A percentile compares a stretch with the other conserved stretches of the same genome.
phyloP scores from a whole-genome alignment of 2,329 filamentous ascomycete species.

The Coniochaeta ligniaria region DNA sequence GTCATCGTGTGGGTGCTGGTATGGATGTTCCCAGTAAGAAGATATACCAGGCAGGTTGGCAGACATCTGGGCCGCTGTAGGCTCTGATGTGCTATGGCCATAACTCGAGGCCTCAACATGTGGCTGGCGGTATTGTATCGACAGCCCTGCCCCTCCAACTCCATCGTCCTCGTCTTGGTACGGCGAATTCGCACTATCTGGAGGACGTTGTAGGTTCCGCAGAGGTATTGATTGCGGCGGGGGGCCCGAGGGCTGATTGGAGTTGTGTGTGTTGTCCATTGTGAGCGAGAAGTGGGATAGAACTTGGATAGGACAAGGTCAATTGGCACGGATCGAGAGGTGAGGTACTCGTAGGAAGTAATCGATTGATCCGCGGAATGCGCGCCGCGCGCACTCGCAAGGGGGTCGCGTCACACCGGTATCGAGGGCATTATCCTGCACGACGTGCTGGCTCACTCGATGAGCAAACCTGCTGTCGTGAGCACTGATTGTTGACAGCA shows the following conservation, averaged over 20 bases:
- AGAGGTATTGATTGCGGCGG: slow-evolving; percentile 62
- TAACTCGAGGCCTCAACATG: background rate
- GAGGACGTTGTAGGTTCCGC: slow-evolving; percentile 44
- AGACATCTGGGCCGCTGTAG: slow-evolving; percentile 20
- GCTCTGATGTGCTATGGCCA: background rate
- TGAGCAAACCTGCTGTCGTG: background rate
- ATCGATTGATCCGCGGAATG: background rate
- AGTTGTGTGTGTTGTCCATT: slow-evolving; percentile 13
- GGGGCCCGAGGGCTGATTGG: slow-evolving; percentile 33
- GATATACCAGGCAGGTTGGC: slow-evolving; percentile 35
- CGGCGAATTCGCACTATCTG: slow-evolving; percentile 14
- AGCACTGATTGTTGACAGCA: background rate
- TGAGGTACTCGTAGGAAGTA: background rate
- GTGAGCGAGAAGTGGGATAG: slow-evolving; percentile 5
- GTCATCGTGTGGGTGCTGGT: slow-evolving; percentile 28
- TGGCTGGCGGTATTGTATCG: background rate
- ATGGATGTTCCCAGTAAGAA: slow-evolving; percentile 46
- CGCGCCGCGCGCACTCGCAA: slow-evolving; percentile 1
- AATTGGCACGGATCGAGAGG: background rate
- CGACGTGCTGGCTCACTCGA: background rate
- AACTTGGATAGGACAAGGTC: too few species aligned
- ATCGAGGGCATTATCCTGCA: slow-evolving; percentile 2
- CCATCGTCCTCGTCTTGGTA: background rate
- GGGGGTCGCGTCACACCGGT: background rate
- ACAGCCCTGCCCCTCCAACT: slow-evolving; percentile 2